Conservation (phyloP, 306 rosid genomes). For the Quercus cerris region DNA sequence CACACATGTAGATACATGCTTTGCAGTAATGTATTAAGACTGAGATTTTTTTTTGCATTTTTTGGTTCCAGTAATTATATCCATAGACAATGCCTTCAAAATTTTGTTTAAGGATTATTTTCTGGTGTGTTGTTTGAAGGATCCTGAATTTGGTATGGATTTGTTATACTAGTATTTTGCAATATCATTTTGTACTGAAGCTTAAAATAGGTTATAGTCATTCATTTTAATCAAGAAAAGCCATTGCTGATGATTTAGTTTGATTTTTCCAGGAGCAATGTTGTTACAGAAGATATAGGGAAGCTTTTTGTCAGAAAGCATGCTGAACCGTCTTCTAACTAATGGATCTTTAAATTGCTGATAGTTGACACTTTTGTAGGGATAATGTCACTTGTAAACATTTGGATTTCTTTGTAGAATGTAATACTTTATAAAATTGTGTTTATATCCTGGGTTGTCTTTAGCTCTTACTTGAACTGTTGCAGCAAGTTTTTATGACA, state of each 20-base stretch:
- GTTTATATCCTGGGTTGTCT: neutral
- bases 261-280: constrained; percentile 67
- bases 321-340: constrained; percentile 34
- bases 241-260: constrained; percentile 13
- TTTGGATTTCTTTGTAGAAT: constrained; percentile 26
- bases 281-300: constrained; percentile 89
- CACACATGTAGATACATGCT: too few species aligned
- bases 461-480: neutral
- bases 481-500: neutral
- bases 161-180: neutral
- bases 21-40: neutral
- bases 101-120: neutral
- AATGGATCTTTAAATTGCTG: constrained; percentile 17
- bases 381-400: neutral
- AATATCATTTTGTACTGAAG: neutral
- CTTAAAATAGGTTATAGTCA: neutral
- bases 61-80: neutral
- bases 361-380: constrained; percentile 19
- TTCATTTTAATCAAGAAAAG: neutral
- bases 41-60: neutral
- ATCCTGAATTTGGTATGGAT: neutral
- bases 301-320: constrained; percentile 81
- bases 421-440: constrained; percentile 15
- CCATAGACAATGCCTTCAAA: neutral
- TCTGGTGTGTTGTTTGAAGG: neutral